Evolutionary conservation across 768 basidiomycete species (phyloP).

Genomic region (Collybia mongolica): DNA sequence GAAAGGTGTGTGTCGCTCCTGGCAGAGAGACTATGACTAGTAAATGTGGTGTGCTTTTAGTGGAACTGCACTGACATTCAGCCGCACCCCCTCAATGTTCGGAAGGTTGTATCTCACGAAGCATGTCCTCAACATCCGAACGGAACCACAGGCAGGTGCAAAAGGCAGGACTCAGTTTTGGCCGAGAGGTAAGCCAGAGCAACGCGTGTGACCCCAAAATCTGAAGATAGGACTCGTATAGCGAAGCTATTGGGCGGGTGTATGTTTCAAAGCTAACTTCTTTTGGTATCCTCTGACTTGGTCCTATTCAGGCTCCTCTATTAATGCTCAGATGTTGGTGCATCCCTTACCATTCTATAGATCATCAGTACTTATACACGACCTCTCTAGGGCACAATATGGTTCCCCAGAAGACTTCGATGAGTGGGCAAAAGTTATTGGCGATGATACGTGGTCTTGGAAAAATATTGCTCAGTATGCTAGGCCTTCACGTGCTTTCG

Average conservation of each 20-base stretch:
- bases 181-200: slow-evolving; percentile 56
- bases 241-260: slow-evolving; percentile 71
- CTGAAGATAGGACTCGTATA: slow-evolving; percentile 17
- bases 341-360: not conserved
- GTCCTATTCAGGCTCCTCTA: slow-evolving; percentile 48
- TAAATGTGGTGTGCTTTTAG: slow-evolving; percentile 23
- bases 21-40: not conserved
- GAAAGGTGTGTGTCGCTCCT: slow-evolving; percentile 39
- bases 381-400: slow-evolving; percentile 50
- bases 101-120: slow-evolving; percentile 36
- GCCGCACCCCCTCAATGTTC: slow-evolving; percentile 41
- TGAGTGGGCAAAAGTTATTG: slow-evolving; percentile 56
- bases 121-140: slow-evolving; percentile 49
- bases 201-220: not conserved
- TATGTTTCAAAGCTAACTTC: slow-evolving; percentile 28
- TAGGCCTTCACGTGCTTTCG: not conserved
- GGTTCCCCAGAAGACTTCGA: slow-evolving; percentile 73
- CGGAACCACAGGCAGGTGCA: slow-evolving; percentile 53
- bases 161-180: slow-evolving; percentile 47
- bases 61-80: slow-evolving; percentile 36
- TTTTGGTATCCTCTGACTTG: not conserved
- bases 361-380: not conserved
- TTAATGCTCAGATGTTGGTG: slow-evolving; percentile 57
- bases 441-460: slow-evolving; percentile 64
- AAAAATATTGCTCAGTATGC: slow-evolving; percentile 47